A percentile compares a stretch with the other conserved stretches of the same genome.
Conservation (phyloP, 768 basidiomycete genomes). For the Termitomyces sp. region DNA sequence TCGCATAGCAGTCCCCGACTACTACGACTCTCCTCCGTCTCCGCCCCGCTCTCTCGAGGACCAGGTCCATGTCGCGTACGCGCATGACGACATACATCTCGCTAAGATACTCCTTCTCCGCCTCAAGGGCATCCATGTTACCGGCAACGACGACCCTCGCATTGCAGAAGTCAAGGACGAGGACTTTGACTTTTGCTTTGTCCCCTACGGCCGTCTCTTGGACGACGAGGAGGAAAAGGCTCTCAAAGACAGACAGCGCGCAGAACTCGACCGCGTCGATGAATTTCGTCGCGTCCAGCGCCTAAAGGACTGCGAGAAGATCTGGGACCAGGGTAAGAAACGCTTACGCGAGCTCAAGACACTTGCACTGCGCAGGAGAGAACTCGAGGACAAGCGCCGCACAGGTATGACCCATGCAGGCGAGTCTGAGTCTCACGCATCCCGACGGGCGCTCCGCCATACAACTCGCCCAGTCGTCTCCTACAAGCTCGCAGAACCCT, state of each 20-base stretch:
- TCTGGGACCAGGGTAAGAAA: conserved; percentile 45
- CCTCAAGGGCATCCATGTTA: conserved; percentile 58
- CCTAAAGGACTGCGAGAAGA: conserved; percentile 38
- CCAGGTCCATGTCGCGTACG: conserved; percentile 64
- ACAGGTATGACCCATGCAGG: background rate
- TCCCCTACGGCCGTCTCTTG: conserved; percentile 34
- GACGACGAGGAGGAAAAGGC: conserved; percentile 40
- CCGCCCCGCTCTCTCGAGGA: conserved; percentile 50
- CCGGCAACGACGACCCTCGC: conserved; percentile 54
- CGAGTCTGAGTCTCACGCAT: background rate
- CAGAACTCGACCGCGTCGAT: conserved; percentile 26
- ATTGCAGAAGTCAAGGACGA: conserved; percentile 55
- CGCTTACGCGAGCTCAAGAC: conserved; percentile 34
- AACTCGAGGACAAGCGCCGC: conserved; percentile 22
- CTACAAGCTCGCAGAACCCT: conserved; percentile 12
- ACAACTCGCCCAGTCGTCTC: conserved; percentile 16
- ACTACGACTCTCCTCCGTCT: conserved; percentile 41
- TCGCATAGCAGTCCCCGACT: conserved; percentile 27
- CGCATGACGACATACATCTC: conserved; percentile 60
- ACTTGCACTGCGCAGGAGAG: conserved; percentile 27
- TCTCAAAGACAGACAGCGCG: conserved; percentile 21
- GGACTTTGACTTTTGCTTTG: conserved; percentile 44
- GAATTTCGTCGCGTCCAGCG: conserved; percentile 34
- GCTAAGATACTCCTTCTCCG: conserved; percentile 61
- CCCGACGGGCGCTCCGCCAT: background rate